Conservation (phyloP, 768 basidiomycete species). For the Phallus indusiatus region DNA sequence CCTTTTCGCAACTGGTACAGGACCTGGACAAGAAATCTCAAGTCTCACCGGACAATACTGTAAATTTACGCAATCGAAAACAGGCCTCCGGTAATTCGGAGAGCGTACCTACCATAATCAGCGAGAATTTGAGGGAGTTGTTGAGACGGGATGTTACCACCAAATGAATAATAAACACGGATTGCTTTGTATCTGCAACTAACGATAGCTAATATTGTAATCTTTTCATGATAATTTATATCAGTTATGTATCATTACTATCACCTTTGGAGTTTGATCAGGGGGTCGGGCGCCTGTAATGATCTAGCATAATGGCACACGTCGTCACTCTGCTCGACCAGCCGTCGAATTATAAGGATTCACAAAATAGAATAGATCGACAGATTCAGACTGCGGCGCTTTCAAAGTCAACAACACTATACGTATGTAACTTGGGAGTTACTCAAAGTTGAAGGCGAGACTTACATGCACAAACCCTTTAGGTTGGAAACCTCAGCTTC, state of each 20-base stretch:
- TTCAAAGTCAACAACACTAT: slow-evolving; percentile 77
- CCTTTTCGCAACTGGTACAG: slow-evolving; percentile 79
- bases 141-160: too few relatives aligned
- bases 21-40: slow-evolving; percentile 80
- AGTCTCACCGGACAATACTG: slow-evolving; percentile 21
- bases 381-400: slow-evolving; percentile 74
- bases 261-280: too few relatives aligned
- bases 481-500: slow-evolving; percentile 91
- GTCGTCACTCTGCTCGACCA: slow-evolving; percentile 80
- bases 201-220: too few relatives aligned
- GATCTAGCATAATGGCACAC: slow-evolving; percentile 55
- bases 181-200: too few relatives aligned
- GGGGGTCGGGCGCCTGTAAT: neutral
- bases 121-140: slow-evolving; percentile 54
- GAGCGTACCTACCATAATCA: slow-evolving; percentile 35
- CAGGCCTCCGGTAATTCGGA: slow-evolving; percentile 20
- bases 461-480: slow-evolving; percentile 2
- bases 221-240: too few relatives aligned
- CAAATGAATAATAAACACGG: too few relatives aligned
- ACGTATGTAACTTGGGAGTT: slow-evolving; percentile 47
- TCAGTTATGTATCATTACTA: too few relatives aligned
- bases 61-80: slow-evolving; percentile 22
- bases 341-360: slow-evolving; percentile 96
- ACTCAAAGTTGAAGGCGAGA: neutral
- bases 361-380: slow-evolving; percentile 72